Conservation (phyloP, 768 basidiomycete species). For the Chalciporus pseudorubinellus region DNA sequence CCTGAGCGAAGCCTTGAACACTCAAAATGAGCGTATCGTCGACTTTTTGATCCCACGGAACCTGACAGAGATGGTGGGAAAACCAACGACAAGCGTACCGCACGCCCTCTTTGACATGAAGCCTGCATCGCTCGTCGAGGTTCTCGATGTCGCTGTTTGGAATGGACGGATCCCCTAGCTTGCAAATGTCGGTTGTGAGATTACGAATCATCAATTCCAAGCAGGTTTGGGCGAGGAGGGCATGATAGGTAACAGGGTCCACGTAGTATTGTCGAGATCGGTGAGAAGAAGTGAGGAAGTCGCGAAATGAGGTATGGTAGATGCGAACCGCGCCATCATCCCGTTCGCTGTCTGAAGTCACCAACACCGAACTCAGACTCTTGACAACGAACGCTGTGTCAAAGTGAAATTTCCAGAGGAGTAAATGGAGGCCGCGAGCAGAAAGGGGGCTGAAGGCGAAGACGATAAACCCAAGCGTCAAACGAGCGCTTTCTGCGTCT, state of each 20-base stretch:
- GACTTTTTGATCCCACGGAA: constrained; percentile 3
- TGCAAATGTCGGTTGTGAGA: constrained; percentile 14
- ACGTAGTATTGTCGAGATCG: constrained; percentile 18
- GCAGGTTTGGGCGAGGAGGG: constrained; percentile 11
- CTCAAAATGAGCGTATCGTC: constrained; percentile 5
- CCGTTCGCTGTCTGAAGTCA: constrained; percentile 5
- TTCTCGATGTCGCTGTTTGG: constrained; percentile 14
- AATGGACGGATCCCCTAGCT: constrained; percentile 8
- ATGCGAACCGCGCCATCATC: constrained; percentile 12
- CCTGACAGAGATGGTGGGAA: constrained; percentile 12
- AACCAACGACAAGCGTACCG: constrained; percentile 23
- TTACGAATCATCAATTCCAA: constrained; percentile 16
- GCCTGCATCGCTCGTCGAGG: constrained; percentile 11
- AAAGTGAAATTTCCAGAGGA: constrained; percentile 7
- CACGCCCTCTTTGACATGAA: constrained; percentile 12
- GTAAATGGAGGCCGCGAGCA: constrained; percentile 7
- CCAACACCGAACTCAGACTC: constrained; percentile 15
- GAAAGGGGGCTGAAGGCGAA: constrained; percentile 16
- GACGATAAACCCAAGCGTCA: constrained; percentile 12
- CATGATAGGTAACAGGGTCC: constrained; percentile 11
- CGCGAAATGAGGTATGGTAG: constrained; percentile 23
- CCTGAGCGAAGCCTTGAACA: constrained; percentile 10
- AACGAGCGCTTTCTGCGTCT: constrained; percentile 8
- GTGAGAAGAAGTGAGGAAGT: constrained; percentile 14
- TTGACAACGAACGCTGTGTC: constrained; percentile 9